phyloP scores from a whole-genome alignment of 2,329 filamentous ascomycete genomes.

The Fusarium sp. region DNA sequence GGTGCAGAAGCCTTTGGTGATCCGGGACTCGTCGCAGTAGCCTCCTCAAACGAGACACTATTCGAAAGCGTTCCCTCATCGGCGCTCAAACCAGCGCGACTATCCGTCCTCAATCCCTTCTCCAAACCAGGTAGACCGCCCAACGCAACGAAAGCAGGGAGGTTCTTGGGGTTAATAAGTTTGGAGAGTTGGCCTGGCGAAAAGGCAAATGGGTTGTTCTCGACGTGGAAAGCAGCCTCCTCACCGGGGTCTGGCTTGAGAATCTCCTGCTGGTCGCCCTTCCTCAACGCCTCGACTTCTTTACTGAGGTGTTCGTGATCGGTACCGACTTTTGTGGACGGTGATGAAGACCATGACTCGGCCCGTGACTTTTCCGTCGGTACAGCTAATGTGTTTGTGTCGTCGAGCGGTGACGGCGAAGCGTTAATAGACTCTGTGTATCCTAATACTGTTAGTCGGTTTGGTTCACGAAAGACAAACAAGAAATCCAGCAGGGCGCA shows the following conservation, averaged over 20 bases:
- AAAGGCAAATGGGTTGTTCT: constrained; percentile 85
- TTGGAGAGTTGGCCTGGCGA: constrained; percentile 84
- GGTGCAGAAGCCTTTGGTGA: constrained; percentile 4
- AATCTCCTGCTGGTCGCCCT: constrained; percentile 50
- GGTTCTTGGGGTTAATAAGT: constrained; percentile 85
- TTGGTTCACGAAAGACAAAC: not conserved
- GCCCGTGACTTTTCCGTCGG: constrained; percentile 25
- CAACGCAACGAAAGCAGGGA: constrained; percentile 80
- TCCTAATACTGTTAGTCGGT: not conserved
- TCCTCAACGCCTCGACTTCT: constrained; percentile 32
- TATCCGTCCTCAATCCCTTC: constrained; percentile 78
- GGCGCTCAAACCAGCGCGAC: constrained; percentile 76
- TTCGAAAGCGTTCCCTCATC: constrained; percentile 77
- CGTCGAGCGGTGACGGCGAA: constrained; percentile 32
- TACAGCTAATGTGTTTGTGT: constrained; percentile 35
- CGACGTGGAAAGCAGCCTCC: constrained; percentile 77
- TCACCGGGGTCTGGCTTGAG: constrained; percentile 77
- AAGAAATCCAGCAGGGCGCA: not conserved
- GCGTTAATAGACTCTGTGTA: constrained; percentile 32
- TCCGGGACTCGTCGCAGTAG: constrained; percentile 42
- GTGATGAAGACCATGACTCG: constrained; percentile 37
- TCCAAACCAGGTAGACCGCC: constrained; percentile 81
- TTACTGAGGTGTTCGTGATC: constrained; percentile 28
- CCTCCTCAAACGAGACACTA: constrained; percentile 77
- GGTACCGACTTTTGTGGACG: constrained; percentile 39